Base-by-base conservation (phyloP, 2,329 filamentous ascomycete genomes). In the Pyrenochaeta sp. region DNA sequence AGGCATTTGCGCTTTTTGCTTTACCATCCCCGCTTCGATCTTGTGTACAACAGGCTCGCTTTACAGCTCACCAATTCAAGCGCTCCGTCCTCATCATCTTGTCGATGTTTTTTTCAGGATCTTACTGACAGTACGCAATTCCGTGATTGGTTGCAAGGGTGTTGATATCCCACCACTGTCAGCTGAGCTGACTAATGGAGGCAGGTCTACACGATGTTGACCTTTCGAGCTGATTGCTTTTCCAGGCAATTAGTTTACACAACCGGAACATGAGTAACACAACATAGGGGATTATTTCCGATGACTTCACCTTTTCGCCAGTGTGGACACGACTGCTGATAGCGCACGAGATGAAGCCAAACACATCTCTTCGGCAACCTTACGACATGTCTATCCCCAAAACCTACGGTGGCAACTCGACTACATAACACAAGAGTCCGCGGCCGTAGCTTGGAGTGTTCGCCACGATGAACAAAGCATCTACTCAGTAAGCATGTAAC, bases 1-100 rank as follows among this genome's bases (percentile, higher is more conserved):
- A 75, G 72, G 67, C 71, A 69, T 72, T 72, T 69, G 56, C 58
- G 62, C 64, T 56, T 70, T 63, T 62, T 61, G 50, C 56, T 58
- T 48, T 52, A 49, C 50, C 46, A 46, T 66, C 57, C 51, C 59
- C 58, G 52, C 56, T 67, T 61, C 59, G 54, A 57, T 63, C 55
- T 54, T 56, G 50, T 62, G 60, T 63, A 49, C 60, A 44, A 56
- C 55, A 52, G 32, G 54, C 58, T 62, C 61, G 50, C 59, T 64
- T 64, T 36, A 54, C 63, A 59, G 52, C 54, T 66, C 61, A 65
- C 62, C 54, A 71, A 67, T 69, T 49, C 28, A 72, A 27, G 61
- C 57, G 47, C 57, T 60, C 50, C 58, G 53, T 30, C 47, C 40
- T 51, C 32, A 27, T 56, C 50, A 54, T 44, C 44, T 46, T 51